phyloP scores from a whole-genome alignment of 331 rosid genomes.

The Acacia pycnantha region DNA sequence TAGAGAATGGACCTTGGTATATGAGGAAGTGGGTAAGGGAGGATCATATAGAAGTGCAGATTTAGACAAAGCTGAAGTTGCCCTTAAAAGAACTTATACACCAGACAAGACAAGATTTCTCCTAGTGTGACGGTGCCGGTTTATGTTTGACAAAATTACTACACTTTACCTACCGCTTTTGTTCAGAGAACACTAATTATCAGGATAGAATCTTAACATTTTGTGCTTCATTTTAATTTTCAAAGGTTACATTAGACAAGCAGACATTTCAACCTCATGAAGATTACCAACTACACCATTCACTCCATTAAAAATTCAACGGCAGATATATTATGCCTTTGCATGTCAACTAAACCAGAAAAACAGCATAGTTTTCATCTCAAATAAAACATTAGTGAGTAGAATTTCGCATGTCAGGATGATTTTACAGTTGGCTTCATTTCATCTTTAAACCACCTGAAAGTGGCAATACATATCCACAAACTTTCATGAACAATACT shows the following conservation, averaged over 20 bases:
- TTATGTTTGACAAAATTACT: background rate
- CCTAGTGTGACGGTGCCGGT: background rate
- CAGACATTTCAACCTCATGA: background rate
- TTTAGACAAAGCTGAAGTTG: background rate
- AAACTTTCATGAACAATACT: too few relatives aligned
- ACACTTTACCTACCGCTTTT: background rate
- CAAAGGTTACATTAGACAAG: background rate
- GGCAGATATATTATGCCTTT: background rate
- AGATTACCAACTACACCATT: background rate
- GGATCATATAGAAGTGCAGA: background rate
- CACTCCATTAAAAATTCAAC: background rate
- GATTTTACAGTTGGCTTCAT: background rate
- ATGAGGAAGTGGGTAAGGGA: background rate
- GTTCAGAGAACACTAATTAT: background rate
- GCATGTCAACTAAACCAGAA: background rate
- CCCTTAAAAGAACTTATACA: background rate
- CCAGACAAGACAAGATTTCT: background rate
- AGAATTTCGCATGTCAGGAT: background rate
- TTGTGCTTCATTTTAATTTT: background rate
- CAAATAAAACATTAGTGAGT: background rate
- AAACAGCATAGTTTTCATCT: background rate
- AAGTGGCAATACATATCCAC: background rate
- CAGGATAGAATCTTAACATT: background rate
- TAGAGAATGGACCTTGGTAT: background rate
- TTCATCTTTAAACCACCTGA: background rate